phyloP scores from a whole-genome alignment of 192 early-diverging fungal species.

The Backusella australiensis region DNA sequence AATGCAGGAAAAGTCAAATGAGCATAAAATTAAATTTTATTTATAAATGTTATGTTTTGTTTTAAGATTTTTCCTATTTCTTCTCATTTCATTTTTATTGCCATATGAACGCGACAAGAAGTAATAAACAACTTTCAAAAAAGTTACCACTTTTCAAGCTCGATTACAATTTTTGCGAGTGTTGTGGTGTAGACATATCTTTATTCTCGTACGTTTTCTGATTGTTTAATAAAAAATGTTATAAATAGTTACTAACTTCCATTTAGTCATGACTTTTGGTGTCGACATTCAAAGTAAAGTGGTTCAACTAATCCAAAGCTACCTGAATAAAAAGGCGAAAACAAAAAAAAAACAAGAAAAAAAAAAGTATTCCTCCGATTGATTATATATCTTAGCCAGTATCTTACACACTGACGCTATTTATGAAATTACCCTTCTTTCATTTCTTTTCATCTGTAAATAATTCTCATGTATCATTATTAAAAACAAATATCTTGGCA shows the following conservation, averaged over 20 bases:
- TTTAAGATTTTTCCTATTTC: not conserved
- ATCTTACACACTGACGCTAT: not conserved
- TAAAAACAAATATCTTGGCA: not conserved
- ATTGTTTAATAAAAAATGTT: not conserved
- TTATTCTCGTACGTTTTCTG: slow-evolving; percentile 1
- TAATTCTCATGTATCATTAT: not conserved
- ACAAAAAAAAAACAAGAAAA: not conserved
- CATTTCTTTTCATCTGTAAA: not conserved
- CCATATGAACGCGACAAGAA: not conserved
- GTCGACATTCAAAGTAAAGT: not conserved
- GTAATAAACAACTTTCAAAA: not conserved
- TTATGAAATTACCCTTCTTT: not conserved
- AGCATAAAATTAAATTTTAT: not conserved
- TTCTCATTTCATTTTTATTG: not conserved
- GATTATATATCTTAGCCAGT: not conserved
- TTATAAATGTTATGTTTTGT: not conserved
- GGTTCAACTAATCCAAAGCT: not conserved
- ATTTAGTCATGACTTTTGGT: slow-evolving; percentile 15
- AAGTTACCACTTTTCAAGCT: not conserved
- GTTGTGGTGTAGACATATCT: slow-evolving; percentile 10
- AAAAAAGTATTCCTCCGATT: not conserved
- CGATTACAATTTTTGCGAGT: not conserved
- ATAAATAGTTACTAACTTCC: not conserved
- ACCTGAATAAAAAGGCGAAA: not conserved
- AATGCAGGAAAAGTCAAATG: not conserved